Evolutionary conservation across 352 stramenopile species (phyloP), one percentile per base, ranked within the genome.

Genomic region (Pythium apleroticum): DNA sequence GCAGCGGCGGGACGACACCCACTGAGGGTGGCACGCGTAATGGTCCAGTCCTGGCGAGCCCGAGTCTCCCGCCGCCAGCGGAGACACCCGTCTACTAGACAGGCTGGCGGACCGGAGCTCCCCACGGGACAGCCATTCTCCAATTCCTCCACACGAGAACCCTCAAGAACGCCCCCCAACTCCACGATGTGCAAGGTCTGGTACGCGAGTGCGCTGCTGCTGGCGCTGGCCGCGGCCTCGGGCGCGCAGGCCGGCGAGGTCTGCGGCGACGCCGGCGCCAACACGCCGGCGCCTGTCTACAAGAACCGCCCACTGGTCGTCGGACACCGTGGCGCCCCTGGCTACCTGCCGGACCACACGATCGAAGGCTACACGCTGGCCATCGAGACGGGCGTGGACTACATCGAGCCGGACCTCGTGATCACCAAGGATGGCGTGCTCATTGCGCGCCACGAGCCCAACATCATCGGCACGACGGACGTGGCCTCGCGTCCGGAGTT

Each of bases 301-400:
- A 68, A 86, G 56, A 75, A 81, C 46, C 72, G 73, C 48, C 79
- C 83, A 8, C 72, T 80, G 10, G 86, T 90, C 49, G 70, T 87
- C 25, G 88, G 77, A 9, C 92, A 98, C 78, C 88, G 92, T 15
- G 92, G 90, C 11, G 90, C 90, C 9, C 89, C 87, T 4, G 90
- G 86, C 41, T 93, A 97, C 72, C 68, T 97, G 25, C 91, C 93
- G 4, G 89, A 98, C 64, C 88, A 97, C 69, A 94, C 93, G 25
- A 77, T 97, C 59, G 73, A 78, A 56, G 82, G 81, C 15, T 98
- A 97, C 76, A 89, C 80, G 53, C 74, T 97, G 15, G 91, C 93
- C 52, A 82, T 97, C 30, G 77, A 97, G 67, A 75, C 91, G 14
- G 88, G 89, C 24, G 81, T 93, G n/a, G 87, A 97, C 67, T 94